Evolutionary conservation across 192 early-diverging fungal genomes (phyloP), one percentile per base, ranked within the genome.

Genomic region (Entomortierella chlamydospora): DNA sequence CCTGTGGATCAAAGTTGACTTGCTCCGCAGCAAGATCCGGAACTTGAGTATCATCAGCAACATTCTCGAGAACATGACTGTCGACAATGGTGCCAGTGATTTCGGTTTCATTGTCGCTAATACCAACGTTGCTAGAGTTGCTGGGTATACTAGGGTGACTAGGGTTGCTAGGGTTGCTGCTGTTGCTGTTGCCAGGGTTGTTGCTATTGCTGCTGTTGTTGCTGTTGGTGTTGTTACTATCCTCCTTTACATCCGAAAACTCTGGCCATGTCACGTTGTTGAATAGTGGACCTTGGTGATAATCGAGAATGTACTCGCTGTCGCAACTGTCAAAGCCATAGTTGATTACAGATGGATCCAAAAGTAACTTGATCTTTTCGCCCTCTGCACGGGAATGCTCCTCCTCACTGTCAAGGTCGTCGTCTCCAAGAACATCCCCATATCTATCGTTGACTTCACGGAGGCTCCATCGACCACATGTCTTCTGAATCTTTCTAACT

Each of bases 221-320:
- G 20, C 11, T 55, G 25, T 20, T 45, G 26, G 7, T 30, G 34
- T 30, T 28, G 20, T 29, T 41, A n/a, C 22, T 33, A 23, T 56
- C 52, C 17, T 64, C 62, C 64, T 66, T 66, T 11, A 66, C 64
- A 45, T 66, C 64, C 17, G 64, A 66, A 55, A 66, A 79, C 51
- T 79, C 76, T 10, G 76, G 76, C 76, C 76, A 79, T 20, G 68
- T 59, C 29, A 79, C 68, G 33, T 70, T 79, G 62, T 79, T 79
- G 57, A 79, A 79, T 34, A 79, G 18, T 25, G 76, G 76, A 1
- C 76, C 61, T 65, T 79, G 76, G 45, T 79, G 62, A 52, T 50
- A 79, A 23, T 79, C 67, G 20, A 79, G 68, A 47, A 79, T 79
- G 28, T 79, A 79, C 68, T 79, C 59, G 3, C 58, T 50, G 41